phyloP scores from a whole-genome alignment of 495 filamentous ascomycete species.

The Entonaema liquescens region DNA sequence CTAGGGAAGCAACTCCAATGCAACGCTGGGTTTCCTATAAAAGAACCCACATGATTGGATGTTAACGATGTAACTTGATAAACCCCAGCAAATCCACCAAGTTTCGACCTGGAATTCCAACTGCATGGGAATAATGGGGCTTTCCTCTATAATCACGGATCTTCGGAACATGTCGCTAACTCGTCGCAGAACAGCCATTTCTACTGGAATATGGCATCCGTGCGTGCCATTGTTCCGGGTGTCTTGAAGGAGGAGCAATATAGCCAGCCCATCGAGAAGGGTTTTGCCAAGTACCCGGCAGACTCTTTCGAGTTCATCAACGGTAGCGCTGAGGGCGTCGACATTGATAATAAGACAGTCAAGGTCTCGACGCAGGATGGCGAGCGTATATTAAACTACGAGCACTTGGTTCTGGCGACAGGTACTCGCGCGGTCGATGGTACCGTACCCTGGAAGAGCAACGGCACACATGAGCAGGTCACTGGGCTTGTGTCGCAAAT shows the following conservation, averaged over 20 bases:
- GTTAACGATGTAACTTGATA: constrained; percentile 2
- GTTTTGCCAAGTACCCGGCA: constrained; percentile 52
- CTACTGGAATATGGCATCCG: constrained; percentile 65
- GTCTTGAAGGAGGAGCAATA: constrained; percentile 57
- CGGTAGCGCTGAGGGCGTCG: constrained; percentile 49
- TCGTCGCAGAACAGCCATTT: constrained; percentile 59
- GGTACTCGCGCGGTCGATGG: constrained; percentile 41
- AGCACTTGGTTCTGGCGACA: constrained; percentile 48
- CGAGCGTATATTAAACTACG: constrained; percentile 43
- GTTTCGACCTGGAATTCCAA: constrained; percentile 36
- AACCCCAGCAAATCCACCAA: constrained; percentile 12
- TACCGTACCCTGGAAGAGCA: constrained; percentile 55
- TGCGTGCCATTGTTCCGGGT: constrained; percentile 63
- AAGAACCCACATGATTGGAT: constrained; percentile 19
- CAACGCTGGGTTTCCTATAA: not conserved
- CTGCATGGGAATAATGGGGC: not conserved
- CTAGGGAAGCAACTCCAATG: constrained; percentile 1
- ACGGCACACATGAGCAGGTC: constrained; percentile 49
- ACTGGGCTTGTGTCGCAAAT: constrained; percentile 41
- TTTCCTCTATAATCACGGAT: not conserved
- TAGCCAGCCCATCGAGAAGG: constrained; percentile 52
- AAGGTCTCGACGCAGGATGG: constrained; percentile 29
- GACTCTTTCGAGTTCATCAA: constrained; percentile 53
- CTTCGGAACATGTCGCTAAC: constrained; percentile 33
- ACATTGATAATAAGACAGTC: constrained; percentile 45